Evolutionary conservation across 2,329 filamentous ascomycete genomes (phyloP).

Genomic region (Diaporthe sp.): DNA sequence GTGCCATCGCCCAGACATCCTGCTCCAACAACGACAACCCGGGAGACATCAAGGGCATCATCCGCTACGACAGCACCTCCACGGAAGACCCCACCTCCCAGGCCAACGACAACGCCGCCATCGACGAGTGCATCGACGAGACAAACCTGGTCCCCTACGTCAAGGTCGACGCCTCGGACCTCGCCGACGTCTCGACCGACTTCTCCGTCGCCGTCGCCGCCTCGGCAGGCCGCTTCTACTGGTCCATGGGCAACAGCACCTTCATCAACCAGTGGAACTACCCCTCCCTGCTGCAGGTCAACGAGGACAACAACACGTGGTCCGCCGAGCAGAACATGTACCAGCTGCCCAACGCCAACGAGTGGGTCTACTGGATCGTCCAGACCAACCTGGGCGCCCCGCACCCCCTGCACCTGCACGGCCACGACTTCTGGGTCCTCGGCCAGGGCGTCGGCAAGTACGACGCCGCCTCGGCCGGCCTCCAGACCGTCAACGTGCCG

Average conservation of each 20-base stretch:
- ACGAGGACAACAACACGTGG: slow-evolving; percentile 47
- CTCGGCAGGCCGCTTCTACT: slow-evolving; percentile 57
- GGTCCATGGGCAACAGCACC: slow-evolving; percentile 63
- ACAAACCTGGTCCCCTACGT: slow-evolving; percentile 48
- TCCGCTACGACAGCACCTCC: slow-evolving; percentile 56
- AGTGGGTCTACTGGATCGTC: slow-evolving; percentile 54
- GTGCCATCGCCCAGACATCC: slow-evolving; percentile 57
- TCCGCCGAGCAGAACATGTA: slow-evolving; percentile 50
- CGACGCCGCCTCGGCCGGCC: slow-evolving; percentile 46
- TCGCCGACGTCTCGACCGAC: slow-evolving; percentile 51
- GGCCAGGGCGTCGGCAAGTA: slow-evolving; percentile 50
- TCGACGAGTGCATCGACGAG: slow-evolving; percentile 54
- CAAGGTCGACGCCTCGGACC: slow-evolving; percentile 50
- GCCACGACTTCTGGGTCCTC: slow-evolving; percentile 59
- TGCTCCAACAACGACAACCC: slow-evolving; percentile 58
- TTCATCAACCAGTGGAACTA: slow-evolving; percentile 62
- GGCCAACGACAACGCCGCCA: slow-evolving; percentile 34
- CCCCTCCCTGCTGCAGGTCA: slow-evolving; percentile 57
- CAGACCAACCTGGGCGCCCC: slow-evolving; percentile 48
- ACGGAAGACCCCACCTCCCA: slow-evolving; percentile 39
- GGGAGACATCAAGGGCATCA: slow-evolving; percentile 63
- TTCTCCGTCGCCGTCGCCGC: slow-evolving; percentile 52
- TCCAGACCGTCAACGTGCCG: slow-evolving; percentile 59
- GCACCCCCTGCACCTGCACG: slow-evolving; percentile 61
- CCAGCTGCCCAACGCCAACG: slow-evolving; percentile 45